A percentile compares a stretch with the other conserved stretches of the same genome.
phyloP scores from a whole-genome alignment of 495 filamentous ascomycete species.

The Penicillium canariense region DNA sequence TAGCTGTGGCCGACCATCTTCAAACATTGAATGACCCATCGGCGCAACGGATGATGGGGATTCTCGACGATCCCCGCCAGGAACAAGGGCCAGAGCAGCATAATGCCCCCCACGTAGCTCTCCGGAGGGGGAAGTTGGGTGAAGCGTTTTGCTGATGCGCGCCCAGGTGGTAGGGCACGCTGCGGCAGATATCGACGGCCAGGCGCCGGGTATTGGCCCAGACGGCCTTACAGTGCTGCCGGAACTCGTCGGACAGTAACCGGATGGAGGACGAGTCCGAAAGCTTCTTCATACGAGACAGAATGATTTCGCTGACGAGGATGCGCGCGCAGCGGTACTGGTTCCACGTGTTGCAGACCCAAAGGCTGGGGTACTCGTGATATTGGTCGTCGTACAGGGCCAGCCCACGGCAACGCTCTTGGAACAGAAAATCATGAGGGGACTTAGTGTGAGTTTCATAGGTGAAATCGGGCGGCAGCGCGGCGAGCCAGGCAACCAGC shows the following conservation, averaged over 20 bases:
- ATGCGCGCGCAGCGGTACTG: constrained; percentile 62
- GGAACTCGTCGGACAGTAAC: constrained; percentile 31
- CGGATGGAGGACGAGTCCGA: constrained; percentile 13
- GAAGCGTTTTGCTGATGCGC: constrained; percentile 9
- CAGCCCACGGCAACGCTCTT: constrained; percentile 26
- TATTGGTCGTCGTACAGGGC: constrained; percentile 53
- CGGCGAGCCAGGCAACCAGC: constrained; percentile 42
- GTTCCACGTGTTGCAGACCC: constrained; percentile 59
- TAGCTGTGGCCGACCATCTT: constrained; percentile 42
- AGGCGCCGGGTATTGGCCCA: constrained; percentile 36
- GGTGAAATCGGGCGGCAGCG: constrained; percentile 37
- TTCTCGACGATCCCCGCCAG: constrained; percentile 39
- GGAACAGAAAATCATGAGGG: constrained; percentile 22
- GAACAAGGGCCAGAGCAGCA: constrained; percentile 51
- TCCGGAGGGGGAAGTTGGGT: constrained; percentile 19
- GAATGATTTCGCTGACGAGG: constrained; percentile 53
- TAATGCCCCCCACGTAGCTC: constrained; percentile 40
- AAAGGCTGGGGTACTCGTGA: constrained; percentile 57
- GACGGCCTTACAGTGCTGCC: constrained; percentile 31
- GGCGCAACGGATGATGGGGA: constrained; percentile 30
- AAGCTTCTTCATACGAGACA: constrained; percentile 20
- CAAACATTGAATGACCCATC: constrained; percentile 45
- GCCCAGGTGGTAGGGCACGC: constrained; percentile 42
- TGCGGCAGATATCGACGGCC: constrained; percentile 46
- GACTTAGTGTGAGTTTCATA: constrained; percentile 31